Base-by-base conservation (phyloP, 805 yeast genomes). In the Myxozyma vanderwaltii region DNA sequence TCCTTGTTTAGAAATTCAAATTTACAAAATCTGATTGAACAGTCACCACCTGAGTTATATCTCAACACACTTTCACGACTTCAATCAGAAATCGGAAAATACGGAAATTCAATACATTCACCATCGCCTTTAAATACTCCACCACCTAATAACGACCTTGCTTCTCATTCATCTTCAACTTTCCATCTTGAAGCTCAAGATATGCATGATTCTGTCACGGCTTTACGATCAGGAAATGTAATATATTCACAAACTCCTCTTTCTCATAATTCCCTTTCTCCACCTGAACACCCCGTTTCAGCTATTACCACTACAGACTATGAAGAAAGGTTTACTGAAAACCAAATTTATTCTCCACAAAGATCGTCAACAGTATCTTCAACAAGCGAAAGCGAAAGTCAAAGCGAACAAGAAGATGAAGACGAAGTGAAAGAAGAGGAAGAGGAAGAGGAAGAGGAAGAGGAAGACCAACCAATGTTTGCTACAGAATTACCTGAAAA, bases 391-490 rank as follows among this genome's bases (percentile, higher is more conserved):
- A 29, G 24, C 13, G 51, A 53, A 5, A 26, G 19, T 24, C 12
- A 33, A 33, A 33, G 36, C 13, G 53, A 49, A 5, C 54, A 40
- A 12, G 57, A 53, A 2, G 51, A 39, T 6, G n/a, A n/a, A n/a
- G n/a, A n/a, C n/a, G n/a, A n/a, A n/a, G n/a, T n/a, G n/a, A 35
- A 39, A 15, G 45, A 8, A 24, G 48, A 54, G 12, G 39, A 31
- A 31, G 51, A 36, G 12, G 49, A 51, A 4, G 50, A 27, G 4
- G 56, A 44, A 21, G 59, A 53, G 12, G 58, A 54, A 17, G 62
- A 58, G 7, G 35, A 40, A 13, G 51, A 46, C 33, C 53, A 29
- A 33, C 59, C 59, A 12, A 48, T 54, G 33, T 58, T 58, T 48
- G 54, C 58, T 5, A 23, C 57, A 2, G 49, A 19, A 8, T n/a